Evolutionary conservation across 768 basidiomycete genomes (phyloP), one percentile per base, ranked within the genome.

Genomic region (Inosperma sp.): DNA sequence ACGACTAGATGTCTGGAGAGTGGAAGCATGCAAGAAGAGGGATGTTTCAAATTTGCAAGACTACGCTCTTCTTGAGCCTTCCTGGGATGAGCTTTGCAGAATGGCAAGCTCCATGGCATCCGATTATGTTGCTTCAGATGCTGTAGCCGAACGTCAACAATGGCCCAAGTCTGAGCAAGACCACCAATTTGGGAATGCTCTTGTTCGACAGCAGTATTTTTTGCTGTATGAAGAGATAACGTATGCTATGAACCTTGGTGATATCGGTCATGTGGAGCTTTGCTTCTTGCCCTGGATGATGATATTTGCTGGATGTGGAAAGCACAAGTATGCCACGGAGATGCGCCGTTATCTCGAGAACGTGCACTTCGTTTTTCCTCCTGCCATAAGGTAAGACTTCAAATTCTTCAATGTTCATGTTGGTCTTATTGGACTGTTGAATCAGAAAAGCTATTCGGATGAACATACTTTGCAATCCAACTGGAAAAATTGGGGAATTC

Each of bases 211-310:
- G 14, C 55, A 69, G 23, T 68, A 71, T 23, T 57, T 70, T 6
- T 34, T 74, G 1, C 62, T 76, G 0, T 77, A 77, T 48, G 66
- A 73, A 30, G 74, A 76, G 37, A 47, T 72, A 1, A 56, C 60
- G 0, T 61, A 67, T 49, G 60, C 65, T 0, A 68, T 70, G 64
- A 71, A 69, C 22, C 6, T 3, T 2, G 61, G 69, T 0, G 69
- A 71, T 30, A 68, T 72, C 29, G 64, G 65, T 0, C 56, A 56
- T 0, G 47, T 69, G 1, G 65, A 71, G 33, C 55, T 40, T 0
- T 56, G 52, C 3, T 62, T 68, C 12, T 22, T 55, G 1, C 25
- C 48, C 1, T 70, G 69, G 65, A 63, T 65, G 1, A 40, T 41
- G 0, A 62, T 70, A 21, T 65, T 71, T 25, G 56, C 53, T 4